Percentiles rank a stretch among this genome's conserved stretches.
Evolutionary conservation across 75 land plant species (phyloP).

Genomic region (Chamaecyparis obtusa): DNA sequence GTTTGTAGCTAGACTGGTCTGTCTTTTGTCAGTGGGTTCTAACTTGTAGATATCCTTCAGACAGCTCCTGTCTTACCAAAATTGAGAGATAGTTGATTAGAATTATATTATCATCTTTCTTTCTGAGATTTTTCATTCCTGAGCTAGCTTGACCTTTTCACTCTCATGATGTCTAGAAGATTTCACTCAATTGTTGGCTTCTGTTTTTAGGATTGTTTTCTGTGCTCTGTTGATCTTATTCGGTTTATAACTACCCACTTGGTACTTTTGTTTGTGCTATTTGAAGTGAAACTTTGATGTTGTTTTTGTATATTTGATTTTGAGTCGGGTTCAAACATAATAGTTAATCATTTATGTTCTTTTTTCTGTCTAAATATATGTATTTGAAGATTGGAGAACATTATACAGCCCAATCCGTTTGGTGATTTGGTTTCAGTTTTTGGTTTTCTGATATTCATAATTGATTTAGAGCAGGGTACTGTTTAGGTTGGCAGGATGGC

Average conservation of each 20-base stretch:
- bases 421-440: neutral
- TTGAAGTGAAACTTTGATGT: neutral
- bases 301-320: too few species aligned
- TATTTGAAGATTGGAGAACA: neutral
- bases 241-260: neutral
- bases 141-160: neutral
- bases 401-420: neutral
- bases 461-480: neutral
- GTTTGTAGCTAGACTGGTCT: neutral
- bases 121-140: neutral
- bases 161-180: neutral
- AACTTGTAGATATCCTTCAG: neutral
- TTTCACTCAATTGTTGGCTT: neutral
- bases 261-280: neutral
- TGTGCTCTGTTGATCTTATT: neutral
- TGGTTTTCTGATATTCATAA: neutral
- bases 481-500: neutral
- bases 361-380: neutral
- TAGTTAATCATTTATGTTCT: neutral
- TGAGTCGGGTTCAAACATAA: neutral
- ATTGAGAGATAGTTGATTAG: neutral
- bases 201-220: neutral
- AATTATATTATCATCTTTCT: neutral
- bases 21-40: too few species aligned
- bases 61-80: neutral